phyloP scores from a whole-genome alignment of 768 basidiomycete species.

The Trametes villosa region DNA sequence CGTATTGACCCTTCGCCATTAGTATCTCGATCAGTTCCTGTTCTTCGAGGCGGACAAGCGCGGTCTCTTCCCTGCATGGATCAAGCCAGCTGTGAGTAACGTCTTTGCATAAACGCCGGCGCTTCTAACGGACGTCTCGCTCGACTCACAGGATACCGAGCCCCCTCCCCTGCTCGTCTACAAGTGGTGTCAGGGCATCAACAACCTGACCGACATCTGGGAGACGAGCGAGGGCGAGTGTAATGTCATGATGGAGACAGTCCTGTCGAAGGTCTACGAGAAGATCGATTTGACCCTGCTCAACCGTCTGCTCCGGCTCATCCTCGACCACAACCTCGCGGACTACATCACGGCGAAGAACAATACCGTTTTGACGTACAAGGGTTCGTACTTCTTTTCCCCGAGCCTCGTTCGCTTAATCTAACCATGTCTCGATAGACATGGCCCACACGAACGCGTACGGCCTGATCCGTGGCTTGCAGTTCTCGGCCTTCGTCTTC shows the following conservation, averaged over 20 bases:
- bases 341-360: slow-evolving; percentile 99
- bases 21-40: slow-evolving; percentile 97
- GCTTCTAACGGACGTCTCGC: not conserved
- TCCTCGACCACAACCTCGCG: slow-evolving; percentile 97
- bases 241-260: slow-evolving; percentile 98
- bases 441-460: slow-evolving; percentile 99
- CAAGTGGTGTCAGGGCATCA: slow-evolving; percentile 99
- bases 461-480: slow-evolving; percentile 95
- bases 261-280: slow-evolving; percentile 96
- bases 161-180: slow-evolving; percentile 96
- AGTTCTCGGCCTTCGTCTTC: slow-evolving; percentile 99
- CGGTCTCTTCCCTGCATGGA: slow-evolving; percentile 97
- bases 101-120: not conserved
- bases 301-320: slow-evolving; percentile 93
- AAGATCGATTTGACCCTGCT: slow-evolving; percentile 97
- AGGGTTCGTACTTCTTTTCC: slow-evolving; percentile 46
- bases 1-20: slow-evolving; percentile 17
- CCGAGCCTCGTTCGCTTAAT: not conserved
- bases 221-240: slow-evolving; percentile 98
- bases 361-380: slow-evolving; percentile 93
- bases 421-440: slow-evolving; percentile 45
- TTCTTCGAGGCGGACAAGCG: slow-evolving; percentile 99
- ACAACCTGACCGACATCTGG: slow-evolving; percentile 98
- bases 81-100: slow-evolving; percentile 78
- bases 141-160: slow-evolving; percentile 78